Evolutionary conservation across 495 filamentous ascomycete genomes (phyloP), one percentile per base, ranked within the genome.

Genomic region (Aspergillus mulundensis): DNA sequence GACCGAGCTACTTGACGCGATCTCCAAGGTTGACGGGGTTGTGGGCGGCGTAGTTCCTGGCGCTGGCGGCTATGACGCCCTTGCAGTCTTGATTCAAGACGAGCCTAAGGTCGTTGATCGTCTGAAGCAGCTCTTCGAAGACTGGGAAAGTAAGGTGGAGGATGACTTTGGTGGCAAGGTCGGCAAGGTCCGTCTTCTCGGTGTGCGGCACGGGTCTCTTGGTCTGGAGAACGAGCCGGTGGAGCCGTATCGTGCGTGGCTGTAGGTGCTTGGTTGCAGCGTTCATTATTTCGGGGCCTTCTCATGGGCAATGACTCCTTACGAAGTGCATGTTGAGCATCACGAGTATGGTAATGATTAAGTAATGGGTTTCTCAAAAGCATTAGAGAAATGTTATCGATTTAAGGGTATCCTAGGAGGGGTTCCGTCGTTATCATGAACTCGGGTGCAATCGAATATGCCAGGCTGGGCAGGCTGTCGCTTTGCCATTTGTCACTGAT

Each of bases 1-100:
- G 77, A 95, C 89, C 7, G 80, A 80, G 62, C 73, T 98, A 57
- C 72, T 98, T 38, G 87, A 98, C 71, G 87, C 84, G 39, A 77
- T 89, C 50, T 83, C 80, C 18, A 67, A 69, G 19, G 69, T 97
- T 2, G 80, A 86, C 0, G 95, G 95, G 14, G 90, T 97, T 7
- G 79, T 90, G 53, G 94, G 90, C 1, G 93, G 91, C 8, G 90
- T 97, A 3, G 95, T 96, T 0, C 94, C 94, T 5, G 94, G 94
- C 2, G 94, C 94, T 7, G 94, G 94, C 24, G 94, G 94, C 3
- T 97, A 87, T 66, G 94, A 98, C 81, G 94, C 94, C 5, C 80
- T 96, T 57, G 90, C 85, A 6, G 63, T 98, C 49, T 67, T 98
- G 57, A 78, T 95, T 38, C 81, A 77, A 59, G 90, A 97, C 66